Evolutionary conservation across 2,329 filamentous ascomycete genomes (phyloP), one percentile per base, ranked within the genome.

Genomic region (Mycosphaerella sp.): DNA sequence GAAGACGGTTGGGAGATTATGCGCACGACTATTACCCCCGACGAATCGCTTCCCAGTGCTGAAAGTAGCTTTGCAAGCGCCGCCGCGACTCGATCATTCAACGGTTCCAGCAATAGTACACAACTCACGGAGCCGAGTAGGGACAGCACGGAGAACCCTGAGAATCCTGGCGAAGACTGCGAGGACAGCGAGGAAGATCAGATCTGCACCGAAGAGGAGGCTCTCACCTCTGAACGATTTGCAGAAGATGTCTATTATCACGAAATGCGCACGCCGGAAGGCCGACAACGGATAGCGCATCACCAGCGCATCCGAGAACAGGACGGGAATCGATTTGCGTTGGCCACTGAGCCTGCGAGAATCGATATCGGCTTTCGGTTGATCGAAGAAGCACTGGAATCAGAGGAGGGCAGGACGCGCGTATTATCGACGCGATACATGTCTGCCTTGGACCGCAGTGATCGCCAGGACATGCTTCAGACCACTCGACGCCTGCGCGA

Each of bases 21-120:
- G 47, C 74, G 89, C 51, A 84, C 79, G 6, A 94, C 87, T 0
- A 79, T 96, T 54, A 84, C 86, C 0, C 87, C 88, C 0, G 89
- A 95, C 66, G 82, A 85, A 13, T 85, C 87, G 55, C 79, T 87
- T 2, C 88, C 89, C 0, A 94, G 86, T 60, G 80, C 82, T 1
- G 82, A 86, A 27, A 90, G 89, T 1, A 95, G 89, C 0, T 95
- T 95, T 66, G 79, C 84, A 0, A 90, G 87, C 8, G 76, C 77
- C 1, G 73, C 73, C n/a, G 73, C 77, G 3, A 75, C 76, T 35
- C 74, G 74, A 10, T 78, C 78, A 0, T 75, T 74, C 59, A 56
- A 55, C 48, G 68, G 69, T 9, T 59, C 57, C 12, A 59, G 49
- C 44, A 48, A 53, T 30, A 61, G 63, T 35, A 64, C 64, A 12